Conservation (phyloP, 495 filamentous ascomycete genomes). For the Margaritispora aquatica region DNA sequence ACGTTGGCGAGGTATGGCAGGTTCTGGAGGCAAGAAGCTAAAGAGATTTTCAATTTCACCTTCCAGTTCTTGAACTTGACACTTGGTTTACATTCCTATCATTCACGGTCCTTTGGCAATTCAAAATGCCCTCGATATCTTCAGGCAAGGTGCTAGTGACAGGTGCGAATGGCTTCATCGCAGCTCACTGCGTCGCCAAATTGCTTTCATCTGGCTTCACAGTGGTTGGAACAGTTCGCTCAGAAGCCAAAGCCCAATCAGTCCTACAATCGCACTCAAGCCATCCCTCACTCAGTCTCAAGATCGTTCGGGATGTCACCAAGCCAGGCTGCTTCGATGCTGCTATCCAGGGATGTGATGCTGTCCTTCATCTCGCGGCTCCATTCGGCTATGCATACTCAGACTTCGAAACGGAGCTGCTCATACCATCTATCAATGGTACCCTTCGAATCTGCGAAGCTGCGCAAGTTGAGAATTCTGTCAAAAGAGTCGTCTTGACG, state of each 20-base stretch:
- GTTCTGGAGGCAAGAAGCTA: too few species aligned
- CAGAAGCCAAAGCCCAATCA: slow-evolving; percentile 15
- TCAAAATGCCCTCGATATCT: neutral
- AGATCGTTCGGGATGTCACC: slow-evolving; percentile 28
- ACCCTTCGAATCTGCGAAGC: slow-evolving; percentile 27
- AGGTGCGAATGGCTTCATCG: slow-evolving; percentile 32
- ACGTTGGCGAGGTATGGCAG: too few species aligned
- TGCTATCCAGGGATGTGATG: slow-evolving; percentile 25
- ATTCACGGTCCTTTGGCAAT: too few species aligned
- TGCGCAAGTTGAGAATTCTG: slow-evolving; percentile 13
- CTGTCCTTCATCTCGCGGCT: slow-evolving; percentile 34
- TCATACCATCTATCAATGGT: slow-evolving; percentile 30
- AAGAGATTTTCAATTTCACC: too few species aligned
- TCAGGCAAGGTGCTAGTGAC: slow-evolving; percentile 24
- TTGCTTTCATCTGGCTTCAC: slow-evolving; percentile 22
- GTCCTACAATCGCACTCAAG: slow-evolving; percentile 11
- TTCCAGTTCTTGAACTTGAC: too few species aligned
- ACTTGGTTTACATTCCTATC: too few species aligned
- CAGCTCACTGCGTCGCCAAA: slow-evolving; percentile 20
- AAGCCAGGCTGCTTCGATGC: slow-evolving; percentile 22
- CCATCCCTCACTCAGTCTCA: slow-evolving; percentile 23
- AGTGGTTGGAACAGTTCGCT: slow-evolving; percentile 22
- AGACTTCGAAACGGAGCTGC: slow-evolving; percentile 30
- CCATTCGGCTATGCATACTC: slow-evolving; percentile 21
- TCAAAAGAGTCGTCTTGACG: slow-evolving; percentile 29